These are phyloP conservation scores for Gigaspora rosea DNA, from an alignment of 192 early-diverging fungal species.

Conservation along the genomic window DNA sequence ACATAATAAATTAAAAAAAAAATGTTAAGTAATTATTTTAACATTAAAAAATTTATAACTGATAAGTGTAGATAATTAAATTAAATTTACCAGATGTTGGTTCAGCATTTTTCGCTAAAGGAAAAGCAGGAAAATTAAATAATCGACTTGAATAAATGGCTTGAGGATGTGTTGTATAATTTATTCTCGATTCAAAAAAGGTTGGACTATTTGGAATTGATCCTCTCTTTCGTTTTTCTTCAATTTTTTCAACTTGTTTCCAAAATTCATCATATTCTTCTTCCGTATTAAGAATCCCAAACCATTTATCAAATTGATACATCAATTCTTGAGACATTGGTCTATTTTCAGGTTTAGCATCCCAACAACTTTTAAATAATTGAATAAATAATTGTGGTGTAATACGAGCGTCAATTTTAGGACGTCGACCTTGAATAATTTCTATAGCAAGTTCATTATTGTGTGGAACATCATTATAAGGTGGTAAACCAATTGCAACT, in stretches of 20 bases:
- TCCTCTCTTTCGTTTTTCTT: neutral
- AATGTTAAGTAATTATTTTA: neutral
- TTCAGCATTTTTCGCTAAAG: neutral
- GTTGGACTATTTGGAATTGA: neutral
- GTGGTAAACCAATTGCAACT: neutral
- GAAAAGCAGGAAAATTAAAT: neutral
- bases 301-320: conserved; percentile 1
- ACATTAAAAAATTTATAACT: neutral
- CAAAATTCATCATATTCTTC: conserved; percentile 13
- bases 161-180: neutral
- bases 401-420: neutral
- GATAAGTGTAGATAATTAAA: neutral
- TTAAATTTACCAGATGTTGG: neutral
- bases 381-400: neutral
- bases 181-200: neutral
- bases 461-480: conserved; percentile 14
- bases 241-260: neutral
- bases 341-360: neutral
- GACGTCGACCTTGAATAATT: neutral
- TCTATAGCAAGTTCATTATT: neutral
- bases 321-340: neutral
- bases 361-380: neutral
- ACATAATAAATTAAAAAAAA: too few species aligned
- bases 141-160: neutral
- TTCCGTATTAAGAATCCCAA: neutral